Base-by-base conservation (phyloP, 2,329 filamentous ascomycete species). In the Talaromyces sp. region DNA sequence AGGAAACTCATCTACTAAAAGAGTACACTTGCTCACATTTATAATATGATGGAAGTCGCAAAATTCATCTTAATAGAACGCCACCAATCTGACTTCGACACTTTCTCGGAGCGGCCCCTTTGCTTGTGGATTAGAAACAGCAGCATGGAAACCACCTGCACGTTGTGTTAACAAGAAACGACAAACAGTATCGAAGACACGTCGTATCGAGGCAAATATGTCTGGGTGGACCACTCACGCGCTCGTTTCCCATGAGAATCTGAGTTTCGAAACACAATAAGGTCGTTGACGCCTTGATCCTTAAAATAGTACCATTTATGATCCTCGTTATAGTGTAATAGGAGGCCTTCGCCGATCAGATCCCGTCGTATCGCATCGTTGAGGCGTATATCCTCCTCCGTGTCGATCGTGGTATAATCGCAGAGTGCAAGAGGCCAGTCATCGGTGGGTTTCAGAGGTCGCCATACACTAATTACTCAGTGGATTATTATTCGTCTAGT, bases 361-460 rank as follows among this genome's bases (percentile, higher is more conserved):
- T 47, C 41, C 19, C 58, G 58, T 27, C 41, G 41, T 47, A 61
- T 61, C 17, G 41, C 39, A 35, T 61, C 58, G 22, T 47, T 47
- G 15, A 47, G 37, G 25, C 41, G 39, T 22, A 61, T 61, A 41
- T 61, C 58, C 9, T 61, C 58, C n/a, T 47, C 25, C 19, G 41
- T 47, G 6, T 47, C 58, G 25, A 61, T 61, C 9, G 58, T 61
- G 19, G 39, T 47, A 33, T 49, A 61, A 49, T 61, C 58, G 19
- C 58, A 61, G 39, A 61, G 41, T 31, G 58, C 58, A 27, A 61
- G 58, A 17, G 58, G 58, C 58, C 58, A 61, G 58, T 61, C 41
- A 25, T 47, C 39, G 25, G 58, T 61, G 15, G 58, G 58, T 31
- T 25, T 31, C 58, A 47, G 41, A 61, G 17, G 22, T 13, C 58